Percentiles rank a stretch among this genome's conserved stretches.
These are phyloP conservation scores for Saturnispora quitensis DNA, from an alignment of 805 yeast genomes.

Conservation along the genomic window DNA sequence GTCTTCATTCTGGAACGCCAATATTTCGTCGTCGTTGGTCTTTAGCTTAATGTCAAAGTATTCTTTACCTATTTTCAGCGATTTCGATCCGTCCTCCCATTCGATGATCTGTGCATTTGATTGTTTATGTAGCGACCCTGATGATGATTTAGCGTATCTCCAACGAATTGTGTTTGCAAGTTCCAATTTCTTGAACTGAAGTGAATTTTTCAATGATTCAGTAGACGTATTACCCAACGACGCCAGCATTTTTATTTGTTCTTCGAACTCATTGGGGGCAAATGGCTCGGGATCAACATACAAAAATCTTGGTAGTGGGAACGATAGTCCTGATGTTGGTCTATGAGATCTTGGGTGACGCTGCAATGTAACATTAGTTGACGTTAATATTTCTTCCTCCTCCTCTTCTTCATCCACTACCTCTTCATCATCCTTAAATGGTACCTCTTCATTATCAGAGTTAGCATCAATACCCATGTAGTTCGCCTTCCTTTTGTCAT, in stretches of 20 bases:
- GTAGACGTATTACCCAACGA: background rate
- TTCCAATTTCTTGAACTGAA: constrained; percentile 26
- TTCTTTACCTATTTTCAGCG: constrained; percentile 82
- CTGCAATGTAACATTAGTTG: constrained; percentile 36
- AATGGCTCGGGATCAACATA: constrained; percentile 81
- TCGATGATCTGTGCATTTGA: constrained; percentile 83
- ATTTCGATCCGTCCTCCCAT: constrained; percentile 90
- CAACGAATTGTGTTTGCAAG: constrained; percentile 72
- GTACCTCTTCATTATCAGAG: constrained; percentile 24
- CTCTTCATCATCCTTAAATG: constrained; percentile 27
- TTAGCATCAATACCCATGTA: constrained; percentile 5
- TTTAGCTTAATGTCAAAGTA: constrained; percentile 67
- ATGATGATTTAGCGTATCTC: constrained; percentile 76
- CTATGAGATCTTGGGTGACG: constrained; percentile 42
- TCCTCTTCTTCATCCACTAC: constrained; percentile 30
- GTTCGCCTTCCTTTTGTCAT: background rate
- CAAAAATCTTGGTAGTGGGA: constrained; percentile 76
- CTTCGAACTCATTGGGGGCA: constrained; percentile 48
- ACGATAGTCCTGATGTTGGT: constrained; percentile 26
- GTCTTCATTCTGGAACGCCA: constrained; percentile 66
- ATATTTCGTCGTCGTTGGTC: constrained; percentile 58
- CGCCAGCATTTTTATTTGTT: constrained; percentile 41
- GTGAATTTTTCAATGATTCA: constrained; percentile 37
- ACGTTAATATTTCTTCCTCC: constrained; percentile 21
- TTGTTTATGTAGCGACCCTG: constrained; percentile 68